A percentile compares a stretch with the other conserved stretches of the same genome.
phyloP scores from a whole-genome alignment of 305 asterid species.

The Solanum chacoense region DNA sequence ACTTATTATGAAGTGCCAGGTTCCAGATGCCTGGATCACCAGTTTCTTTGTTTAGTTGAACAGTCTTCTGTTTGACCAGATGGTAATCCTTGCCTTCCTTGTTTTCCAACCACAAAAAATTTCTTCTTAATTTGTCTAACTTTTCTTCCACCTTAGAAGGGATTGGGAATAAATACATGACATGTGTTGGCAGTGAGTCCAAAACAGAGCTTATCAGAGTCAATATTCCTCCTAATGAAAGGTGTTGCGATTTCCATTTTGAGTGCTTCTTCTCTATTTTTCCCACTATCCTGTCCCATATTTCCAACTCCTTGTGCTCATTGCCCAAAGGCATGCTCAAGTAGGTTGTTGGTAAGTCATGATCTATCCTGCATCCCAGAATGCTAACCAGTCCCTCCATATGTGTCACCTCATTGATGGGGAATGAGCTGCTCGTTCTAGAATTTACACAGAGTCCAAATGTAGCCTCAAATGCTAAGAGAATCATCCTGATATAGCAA shows the following conservation, averaged over 20 bases:
- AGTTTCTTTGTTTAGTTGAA: neutral
- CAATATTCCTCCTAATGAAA: neutral
- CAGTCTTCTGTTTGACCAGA: neutral
- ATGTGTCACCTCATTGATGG: neutral
- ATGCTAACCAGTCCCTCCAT: neutral
- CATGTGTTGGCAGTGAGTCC: neutral
- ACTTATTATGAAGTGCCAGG: neutral
- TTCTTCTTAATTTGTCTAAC: neutral
- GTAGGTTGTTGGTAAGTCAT: neutral
- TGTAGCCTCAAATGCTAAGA: neutral
- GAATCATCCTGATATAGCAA: neutral
- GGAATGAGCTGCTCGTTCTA: neutral
- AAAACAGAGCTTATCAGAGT: neutral
- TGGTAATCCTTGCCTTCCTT: neutral
- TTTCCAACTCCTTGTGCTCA: neutral
- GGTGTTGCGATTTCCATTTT: neutral
- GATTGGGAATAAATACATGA: neutral
- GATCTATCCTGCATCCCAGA: neutral
- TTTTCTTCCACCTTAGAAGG: neutral
- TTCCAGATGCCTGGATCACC: neutral
- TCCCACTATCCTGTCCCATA: neutral
- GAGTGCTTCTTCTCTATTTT: neutral
- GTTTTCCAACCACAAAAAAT: neutral
- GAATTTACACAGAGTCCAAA: neutral
- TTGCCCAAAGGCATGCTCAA: neutral